These are phyloP conservation scores for Hyphodiscus sp. DNA, from an alignment of 2,329 filamentous ascomycete species.

Conservation along the genomic window DNA sequence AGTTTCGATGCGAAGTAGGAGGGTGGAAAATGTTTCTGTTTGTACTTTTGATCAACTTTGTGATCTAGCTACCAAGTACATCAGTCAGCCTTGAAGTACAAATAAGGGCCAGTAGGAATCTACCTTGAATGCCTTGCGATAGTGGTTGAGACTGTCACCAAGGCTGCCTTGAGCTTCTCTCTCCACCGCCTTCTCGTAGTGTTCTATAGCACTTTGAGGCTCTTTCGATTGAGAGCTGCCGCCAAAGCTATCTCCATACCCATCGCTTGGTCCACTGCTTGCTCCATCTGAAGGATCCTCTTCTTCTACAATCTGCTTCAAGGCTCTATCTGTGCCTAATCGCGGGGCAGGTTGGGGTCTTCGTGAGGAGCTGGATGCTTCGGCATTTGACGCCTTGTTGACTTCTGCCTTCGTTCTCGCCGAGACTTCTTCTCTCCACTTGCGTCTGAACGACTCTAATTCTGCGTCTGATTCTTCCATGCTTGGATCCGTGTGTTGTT, in stretches of 20 bases:
- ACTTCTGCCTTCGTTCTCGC: constrained; percentile 19
- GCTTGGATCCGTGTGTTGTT: neutral
- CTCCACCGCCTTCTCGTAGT: constrained; percentile 88
- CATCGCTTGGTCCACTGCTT: neutral
- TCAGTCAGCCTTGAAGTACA: neutral
- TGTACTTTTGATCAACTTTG: constrained; percentile 77
- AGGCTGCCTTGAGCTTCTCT: constrained; percentile 79
- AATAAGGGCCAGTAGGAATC: constrained; percentile 17
- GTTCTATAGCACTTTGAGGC: constrained; percentile 75
- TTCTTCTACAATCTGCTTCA: constrained; percentile 11
- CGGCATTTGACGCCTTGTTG: constrained; percentile 12
- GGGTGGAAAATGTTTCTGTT: constrained; percentile 82
- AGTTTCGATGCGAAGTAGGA: constrained; percentile 43
- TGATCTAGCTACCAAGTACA: constrained; percentile 61
- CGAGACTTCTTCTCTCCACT: constrained; percentile 70
- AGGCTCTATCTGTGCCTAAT: constrained; percentile 7
- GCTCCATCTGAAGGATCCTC: constrained; percentile 16
- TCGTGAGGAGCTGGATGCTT: constrained; percentile 13
- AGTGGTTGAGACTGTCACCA: constrained; percentile 81
- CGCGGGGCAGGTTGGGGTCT: constrained; percentile 16
- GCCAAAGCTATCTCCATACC: constrained; percentile 5
- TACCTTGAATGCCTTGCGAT: constrained; percentile 85
- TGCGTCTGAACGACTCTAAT: constrained; percentile 75
- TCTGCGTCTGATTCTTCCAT: constrained; percentile 53
- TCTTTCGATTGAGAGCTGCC: constrained; percentile 32